These are phyloP conservation scores for Alternaria infectoria DNA, from an alignment of 2,329 filamentous ascomycete species.

Conservation along the genomic window DNA sequence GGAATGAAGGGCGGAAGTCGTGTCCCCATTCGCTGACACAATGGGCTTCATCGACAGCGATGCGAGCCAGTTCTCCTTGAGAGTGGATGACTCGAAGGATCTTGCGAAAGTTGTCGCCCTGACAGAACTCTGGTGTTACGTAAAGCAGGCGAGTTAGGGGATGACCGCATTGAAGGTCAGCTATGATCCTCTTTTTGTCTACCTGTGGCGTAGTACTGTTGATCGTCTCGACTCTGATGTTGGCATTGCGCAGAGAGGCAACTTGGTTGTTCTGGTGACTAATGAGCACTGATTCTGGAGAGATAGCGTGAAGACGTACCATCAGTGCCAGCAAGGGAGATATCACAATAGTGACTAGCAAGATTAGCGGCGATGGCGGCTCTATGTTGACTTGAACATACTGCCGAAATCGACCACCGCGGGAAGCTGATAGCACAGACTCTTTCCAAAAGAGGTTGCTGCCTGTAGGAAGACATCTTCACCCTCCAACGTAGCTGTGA, in stretches of 20 bases:
- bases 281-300: slow-evolving; percentile 7
- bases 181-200: slow-evolving; percentile 73
- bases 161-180: slow-evolving; percentile 86
- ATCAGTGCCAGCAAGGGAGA: slow-evolving; percentile 89
- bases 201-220: slow-evolving; percentile 77
- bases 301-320: slow-evolving; percentile 57
- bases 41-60: slow-evolving; percentile 93
- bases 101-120: slow-evolving; percentile 76
- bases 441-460: slow-evolving; percentile 89
- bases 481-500: slow-evolving; percentile 77
- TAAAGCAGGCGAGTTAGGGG: slow-evolving; percentile 84
- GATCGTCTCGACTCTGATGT: slow-evolving; percentile 81
- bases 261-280: slow-evolving; percentile 82
- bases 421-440: slow-evolving; percentile 89
- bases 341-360: slow-evolving; percentile 82
- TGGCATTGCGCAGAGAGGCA: slow-evolving; percentile 73
- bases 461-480: slow-evolving; percentile 95
- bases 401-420: slow-evolving; percentile 86
- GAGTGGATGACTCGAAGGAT: slow-evolving; percentile 74
- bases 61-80: slow-evolving; percentile 82
- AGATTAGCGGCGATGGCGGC: slow-evolving; percentile 14
- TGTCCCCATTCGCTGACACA: slow-evolving; percentile 99
- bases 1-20: slow-evolving; percentile 93
- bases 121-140: slow-evolving; percentile 90
- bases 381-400: slow-evolving; percentile 53